phyloP scores from a whole-genome alignment of 2,329 filamentous ascomycete genomes.

The Botrytis cinerea region DNA sequence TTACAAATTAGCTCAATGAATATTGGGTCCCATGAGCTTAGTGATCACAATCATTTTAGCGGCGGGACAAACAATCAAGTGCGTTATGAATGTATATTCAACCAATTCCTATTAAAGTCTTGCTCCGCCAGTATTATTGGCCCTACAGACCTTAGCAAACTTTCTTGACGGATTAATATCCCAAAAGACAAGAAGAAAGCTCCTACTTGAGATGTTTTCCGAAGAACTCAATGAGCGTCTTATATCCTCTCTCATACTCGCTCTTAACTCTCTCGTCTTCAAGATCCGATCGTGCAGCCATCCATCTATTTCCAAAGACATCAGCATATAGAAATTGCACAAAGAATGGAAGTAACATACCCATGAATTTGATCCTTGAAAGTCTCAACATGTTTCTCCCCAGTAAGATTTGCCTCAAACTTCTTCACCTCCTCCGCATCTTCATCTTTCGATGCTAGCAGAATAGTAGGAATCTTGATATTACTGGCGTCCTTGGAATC shows the following conservation, averaged over 20 bases:
- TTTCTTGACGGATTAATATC: neutral
- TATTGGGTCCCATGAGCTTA: neutral
- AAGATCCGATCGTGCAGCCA: slow-evolving; percentile 55
- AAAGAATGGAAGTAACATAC: neutral
- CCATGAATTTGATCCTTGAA: slow-evolving; percentile 56
- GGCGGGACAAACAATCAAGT: neutral
- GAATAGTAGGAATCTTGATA: slow-evolving; percentile 60
- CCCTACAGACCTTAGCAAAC: slow-evolving; percentile 13
- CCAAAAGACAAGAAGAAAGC: neutral
- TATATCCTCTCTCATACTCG: slow-evolving; percentile 54
- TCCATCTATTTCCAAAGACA: slow-evolving; percentile 45
- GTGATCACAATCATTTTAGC: neutral
- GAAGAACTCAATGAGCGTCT: slow-evolving; percentile 48
- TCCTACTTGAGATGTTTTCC: slow-evolving; percentile 43
- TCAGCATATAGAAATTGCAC: neutral
- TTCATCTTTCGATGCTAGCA: slow-evolving; percentile 70
- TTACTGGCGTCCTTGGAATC: slow-evolving; percentile 60
- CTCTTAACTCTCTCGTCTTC: slow-evolving; percentile 48
- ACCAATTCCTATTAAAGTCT: neutral
- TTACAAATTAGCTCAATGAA: neutral
- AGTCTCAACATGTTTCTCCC: slow-evolving; percentile 50
- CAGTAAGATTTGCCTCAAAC: slow-evolving; percentile 48
- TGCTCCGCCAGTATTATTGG: neutral
- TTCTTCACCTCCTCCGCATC: slow-evolving; percentile 47
- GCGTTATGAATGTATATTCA: neutral